phyloP scores from a whole-genome alignment of 2,329 filamentous ascomycete species.

The Fusarium odoratissimum region DNA sequence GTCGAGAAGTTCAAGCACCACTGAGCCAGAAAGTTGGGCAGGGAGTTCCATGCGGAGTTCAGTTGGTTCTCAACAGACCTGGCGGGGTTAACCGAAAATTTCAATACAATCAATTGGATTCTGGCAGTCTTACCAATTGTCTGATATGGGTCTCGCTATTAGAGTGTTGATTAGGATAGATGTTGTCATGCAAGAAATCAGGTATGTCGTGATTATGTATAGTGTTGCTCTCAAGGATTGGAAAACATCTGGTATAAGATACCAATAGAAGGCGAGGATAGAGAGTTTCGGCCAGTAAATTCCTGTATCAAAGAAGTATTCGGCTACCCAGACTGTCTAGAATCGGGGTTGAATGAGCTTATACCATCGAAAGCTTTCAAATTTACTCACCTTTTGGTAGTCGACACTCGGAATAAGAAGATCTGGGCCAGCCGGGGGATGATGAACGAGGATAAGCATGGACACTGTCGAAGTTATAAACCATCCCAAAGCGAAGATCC shows the following conservation, averaged over 20 bases:
- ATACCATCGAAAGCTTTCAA: not conserved
- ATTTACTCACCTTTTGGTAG: not conserved
- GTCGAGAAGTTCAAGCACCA: constrained; percentile 22
- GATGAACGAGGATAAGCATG: not conserved
- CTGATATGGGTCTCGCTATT: not conserved
- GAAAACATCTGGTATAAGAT: constrained; percentile 10
- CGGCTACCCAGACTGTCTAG: constrained; percentile 7
- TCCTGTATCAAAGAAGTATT: constrained; percentile 15
- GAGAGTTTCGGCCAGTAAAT: constrained; percentile 17
- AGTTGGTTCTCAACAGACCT: constrained; percentile 21
- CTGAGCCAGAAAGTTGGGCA: not conserved
- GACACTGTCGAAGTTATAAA: constrained; percentile 5
- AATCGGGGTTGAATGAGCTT: rapidly evolving
- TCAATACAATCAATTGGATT: rapidly evolving
- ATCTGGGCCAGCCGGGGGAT: not conserved
- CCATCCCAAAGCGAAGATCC: constrained; percentile 5
- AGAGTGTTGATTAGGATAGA: not conserved
- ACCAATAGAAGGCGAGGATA: constrained; percentile 15
- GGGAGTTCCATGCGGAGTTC: constrained; percentile 7
- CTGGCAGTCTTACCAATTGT: not conserved
- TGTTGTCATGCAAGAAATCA: not conserved
- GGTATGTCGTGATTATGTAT: not conserved
- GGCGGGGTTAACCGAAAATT: rapidly evolving
- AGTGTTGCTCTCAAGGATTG: not conserved
- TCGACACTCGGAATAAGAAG: not conserved